Percentiles rank a stretch among this genome's conserved stretches.
Conservation (phyloP, 2,329 filamentous ascomycete genomes). For the Ceratocystis smalleyi region DNA sequence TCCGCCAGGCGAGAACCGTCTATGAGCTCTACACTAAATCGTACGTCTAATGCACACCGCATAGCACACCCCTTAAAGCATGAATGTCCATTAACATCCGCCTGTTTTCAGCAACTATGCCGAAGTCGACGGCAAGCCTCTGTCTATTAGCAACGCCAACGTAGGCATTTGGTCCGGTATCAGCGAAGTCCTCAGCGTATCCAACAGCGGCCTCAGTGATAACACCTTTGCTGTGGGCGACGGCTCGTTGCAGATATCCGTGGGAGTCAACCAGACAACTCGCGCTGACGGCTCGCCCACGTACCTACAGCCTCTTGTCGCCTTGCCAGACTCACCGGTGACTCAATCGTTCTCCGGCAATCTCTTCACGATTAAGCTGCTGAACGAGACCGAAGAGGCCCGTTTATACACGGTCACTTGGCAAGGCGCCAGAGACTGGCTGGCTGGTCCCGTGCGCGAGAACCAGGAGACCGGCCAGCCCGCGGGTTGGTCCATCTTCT, state of each 20-base stretch:
- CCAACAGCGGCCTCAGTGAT: neutral
- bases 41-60: neutral
- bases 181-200: slow-evolving; percentile 4
- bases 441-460: slow-evolving; percentile 9
- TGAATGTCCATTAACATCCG: neutral
- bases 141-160: neutral
- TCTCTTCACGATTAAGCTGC: neutral
- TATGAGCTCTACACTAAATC: slow-evolving; percentile 8
- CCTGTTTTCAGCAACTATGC: neutral
- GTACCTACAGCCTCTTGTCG: slow-evolving; percentile 2
- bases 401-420: slow-evolving; percentile 6
- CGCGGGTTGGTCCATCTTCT: slow-evolving; percentile 5
- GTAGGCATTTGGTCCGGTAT: slow-evolving; percentile 10
- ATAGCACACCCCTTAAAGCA: neutral
- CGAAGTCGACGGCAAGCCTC: slow-evolving; percentile 12
- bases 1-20: neutral
- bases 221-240: neutral
- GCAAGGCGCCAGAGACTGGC: slow-evolving; percentile 3
- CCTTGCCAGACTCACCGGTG: neutral
- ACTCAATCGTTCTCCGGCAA: neutral
- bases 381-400: neutral
- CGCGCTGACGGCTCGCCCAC: neutral
- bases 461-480: neutral
- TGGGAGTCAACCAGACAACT: slow-evolving; percentile 7
- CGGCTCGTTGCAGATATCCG: neutral